phyloP scores from a whole-genome alignment of 1,139 yeast genomes.

The Yamadazyma oceani region DNA sequence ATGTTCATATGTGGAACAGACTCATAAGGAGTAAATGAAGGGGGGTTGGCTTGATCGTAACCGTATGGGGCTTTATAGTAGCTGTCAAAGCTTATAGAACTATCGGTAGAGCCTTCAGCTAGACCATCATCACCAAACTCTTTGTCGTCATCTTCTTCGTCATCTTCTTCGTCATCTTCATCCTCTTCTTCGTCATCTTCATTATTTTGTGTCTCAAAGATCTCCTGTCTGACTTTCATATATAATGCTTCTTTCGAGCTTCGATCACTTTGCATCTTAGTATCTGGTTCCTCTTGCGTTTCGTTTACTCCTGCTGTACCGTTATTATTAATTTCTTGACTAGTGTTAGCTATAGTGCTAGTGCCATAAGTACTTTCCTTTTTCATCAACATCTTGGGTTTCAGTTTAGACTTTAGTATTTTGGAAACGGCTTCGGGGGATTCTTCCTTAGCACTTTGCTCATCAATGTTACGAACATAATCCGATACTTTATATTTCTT shows the following conservation, averaged over 20 bases:
- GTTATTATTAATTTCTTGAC: no score
- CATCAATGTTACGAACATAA: not conserved
- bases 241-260: conserved; percentile 41
- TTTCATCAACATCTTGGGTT: conserved; percentile 6
- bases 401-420: conserved; percentile 3
- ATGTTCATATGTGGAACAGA: conserved; percentile 2
- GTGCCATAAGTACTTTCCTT: no score
- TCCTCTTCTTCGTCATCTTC: conserved; percentile 28
- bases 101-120: not conserved
- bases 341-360: conserved; percentile 12
- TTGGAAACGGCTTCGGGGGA: not conserved
- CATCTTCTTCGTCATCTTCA: conserved; percentile 25
- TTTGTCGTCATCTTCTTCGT: conserved; percentile 10
- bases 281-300: not conserved
- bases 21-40: conserved; percentile 1
- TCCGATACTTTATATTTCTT: not conserved
- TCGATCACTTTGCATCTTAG: conserved; percentile 23
- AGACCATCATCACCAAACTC: conserved; percentile 4
- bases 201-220: conserved; percentile 33
- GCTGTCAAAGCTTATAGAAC: not conserved
- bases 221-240: conserved; percentile 44
- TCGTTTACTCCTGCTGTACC: not conserved
- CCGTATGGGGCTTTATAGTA: not conserved
- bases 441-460: not conserved
- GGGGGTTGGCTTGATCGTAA: conserved; percentile 1